These are phyloP conservation scores for Jatropha podagrica DNA, from an alignment of 441 rosid genomes.

Conservation along the genomic window DNA sequence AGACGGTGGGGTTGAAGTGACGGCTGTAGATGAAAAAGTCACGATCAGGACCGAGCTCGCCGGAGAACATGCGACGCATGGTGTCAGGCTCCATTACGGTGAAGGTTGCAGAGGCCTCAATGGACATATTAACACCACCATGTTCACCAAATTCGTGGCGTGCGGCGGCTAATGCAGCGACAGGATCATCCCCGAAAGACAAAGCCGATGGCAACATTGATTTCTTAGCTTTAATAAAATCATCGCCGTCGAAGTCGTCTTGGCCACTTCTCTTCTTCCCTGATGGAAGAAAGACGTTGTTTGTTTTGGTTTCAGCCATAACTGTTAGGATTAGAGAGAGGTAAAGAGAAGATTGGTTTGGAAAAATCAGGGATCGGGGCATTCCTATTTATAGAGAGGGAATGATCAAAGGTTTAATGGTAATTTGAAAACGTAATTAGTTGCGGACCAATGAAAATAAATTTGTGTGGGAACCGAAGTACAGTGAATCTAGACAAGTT, in stretches of 20 bases:
- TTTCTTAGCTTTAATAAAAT: slow-evolving; percentile 48
- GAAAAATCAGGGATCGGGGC: not conserved
- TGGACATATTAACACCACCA: slow-evolving; percentile 97
- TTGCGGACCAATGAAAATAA: not conserved
- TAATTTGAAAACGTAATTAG: too few relatives aligned
- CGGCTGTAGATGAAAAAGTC: slow-evolving; percentile 67
- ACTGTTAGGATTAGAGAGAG: not conserved
- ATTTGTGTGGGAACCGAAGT: not conserved
- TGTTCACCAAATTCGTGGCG: slow-evolving; percentile 96
- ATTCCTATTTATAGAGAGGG: not conserved
- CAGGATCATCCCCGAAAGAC: slow-evolving; percentile 57
- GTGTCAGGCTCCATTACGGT: slow-evolving; percentile 98
- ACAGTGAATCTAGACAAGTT: not conserved
- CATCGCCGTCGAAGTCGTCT: slow-evolving; percentile 40
- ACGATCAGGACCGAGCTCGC: slow-evolving; percentile 90
- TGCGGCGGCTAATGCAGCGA: slow-evolving; percentile 66
- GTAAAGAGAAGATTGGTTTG: not conserved
- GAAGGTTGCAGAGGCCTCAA: slow-evolving; percentile 98
- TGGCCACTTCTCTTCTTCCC: slow-evolving; percentile 53
- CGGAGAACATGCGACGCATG: slow-evolving; percentile 84
- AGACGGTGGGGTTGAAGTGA: slow-evolving; percentile 73
- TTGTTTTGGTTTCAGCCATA: slow-evolving; percentile 52
- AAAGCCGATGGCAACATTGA: slow-evolving; percentile 29
- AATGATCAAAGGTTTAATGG: not conserved
- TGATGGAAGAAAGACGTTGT: slow-evolving; percentile 30